These are phyloP conservation scores for Nitzschia palea DNA, from an alignment of 108 stramenopile species.

Conservation along the genomic window DNA sequence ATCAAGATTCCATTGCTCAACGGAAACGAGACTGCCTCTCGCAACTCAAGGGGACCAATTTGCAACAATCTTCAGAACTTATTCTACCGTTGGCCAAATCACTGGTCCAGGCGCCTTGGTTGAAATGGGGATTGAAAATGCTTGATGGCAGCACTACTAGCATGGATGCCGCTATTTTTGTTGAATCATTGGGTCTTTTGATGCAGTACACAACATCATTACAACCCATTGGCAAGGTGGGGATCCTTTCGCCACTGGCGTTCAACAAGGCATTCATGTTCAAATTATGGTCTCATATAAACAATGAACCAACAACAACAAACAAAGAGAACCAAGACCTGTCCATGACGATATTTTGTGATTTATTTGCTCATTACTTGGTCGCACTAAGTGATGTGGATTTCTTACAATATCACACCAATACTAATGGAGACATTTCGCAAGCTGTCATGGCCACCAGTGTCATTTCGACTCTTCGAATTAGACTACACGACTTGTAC, in stretches of 20 bases:
- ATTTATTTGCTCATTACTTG: constrained; percentile 70
- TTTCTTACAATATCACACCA: constrained; percentile 49
- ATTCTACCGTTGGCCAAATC: constrained; percentile 20
- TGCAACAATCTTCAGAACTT: constrained; percentile 9
- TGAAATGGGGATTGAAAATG: constrained; percentile 27
- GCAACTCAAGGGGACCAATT: constrained; percentile 3
- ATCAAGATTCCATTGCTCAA: constrained; percentile 39
- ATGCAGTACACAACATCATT: constrained; percentile 53
- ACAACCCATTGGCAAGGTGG: constrained; percentile 39
- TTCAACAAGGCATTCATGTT: constrained; percentile 18
- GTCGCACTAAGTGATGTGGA: constrained; percentile 77
- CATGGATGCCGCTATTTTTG: constrained; percentile 25
- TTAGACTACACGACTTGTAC: constrained; percentile 60
- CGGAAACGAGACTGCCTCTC: constrained; percentile 20
- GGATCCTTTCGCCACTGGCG: constrained; percentile 49
- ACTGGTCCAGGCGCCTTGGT: constrained; percentile 24
- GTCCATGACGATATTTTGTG: constrained; percentile 64
- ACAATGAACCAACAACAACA: neutral
- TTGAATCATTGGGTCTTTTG: constrained; percentile 34
- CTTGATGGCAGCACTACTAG: constrained; percentile 19
- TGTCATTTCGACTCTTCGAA: constrained; percentile 41
- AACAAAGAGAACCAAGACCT: neutral
- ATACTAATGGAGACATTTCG: neutral
- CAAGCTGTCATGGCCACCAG: constrained; percentile 45
- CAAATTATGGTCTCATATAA: constrained; percentile 17